Conservation (phyloP, 2,329 filamentous ascomycete species). For the Calonectria henricotiae region DNA sequence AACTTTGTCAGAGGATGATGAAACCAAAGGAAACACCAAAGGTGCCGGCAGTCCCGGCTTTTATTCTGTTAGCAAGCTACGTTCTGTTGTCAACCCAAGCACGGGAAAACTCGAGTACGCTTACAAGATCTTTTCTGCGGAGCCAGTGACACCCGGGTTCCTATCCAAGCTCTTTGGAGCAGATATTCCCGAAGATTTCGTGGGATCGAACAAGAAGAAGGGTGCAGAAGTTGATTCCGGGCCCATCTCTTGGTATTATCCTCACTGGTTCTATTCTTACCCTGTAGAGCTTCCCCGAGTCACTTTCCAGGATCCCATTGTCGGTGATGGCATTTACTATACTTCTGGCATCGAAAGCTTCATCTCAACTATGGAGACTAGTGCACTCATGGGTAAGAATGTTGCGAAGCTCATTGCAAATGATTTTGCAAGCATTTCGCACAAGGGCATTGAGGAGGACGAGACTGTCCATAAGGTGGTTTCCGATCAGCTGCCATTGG, state of each 20-base stretch:
- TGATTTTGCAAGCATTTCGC: slow-evolving; percentile 61
- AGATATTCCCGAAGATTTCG: slow-evolving; percentile 63
- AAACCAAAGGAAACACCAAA: slow-evolving; percentile 65
- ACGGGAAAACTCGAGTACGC: slow-evolving; percentile 70
- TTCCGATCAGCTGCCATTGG: background rate
- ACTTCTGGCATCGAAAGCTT: slow-evolving; percentile 90
- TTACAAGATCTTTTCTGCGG: slow-evolving; percentile 78
- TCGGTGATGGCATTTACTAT: slow-evolving; percentile 80
- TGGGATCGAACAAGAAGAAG: slow-evolving; percentile 52
- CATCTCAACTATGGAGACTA: slow-evolving; percentile 98
- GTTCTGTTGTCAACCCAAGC: slow-evolving; percentile 74
- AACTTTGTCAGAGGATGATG: slow-evolving; percentile 78
- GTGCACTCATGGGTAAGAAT: slow-evolving; percentile 90
- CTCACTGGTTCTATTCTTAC: slow-evolving; percentile 87
- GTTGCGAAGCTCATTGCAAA: slow-evolving; percentile 81
- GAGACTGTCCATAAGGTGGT: slow-evolving; percentile 32
- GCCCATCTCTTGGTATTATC: slow-evolving; percentile 82
- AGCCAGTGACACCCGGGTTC: slow-evolving; percentile 68
- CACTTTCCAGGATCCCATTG: slow-evolving; percentile 86
- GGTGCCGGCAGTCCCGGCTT: slow-evolving; percentile 84
- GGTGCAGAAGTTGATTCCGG: slow-evolving; percentile 57
- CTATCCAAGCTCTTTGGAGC: slow-evolving; percentile 69
- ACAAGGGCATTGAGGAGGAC: slow-evolving; percentile 31
- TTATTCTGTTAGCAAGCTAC: slow-evolving; percentile 87
- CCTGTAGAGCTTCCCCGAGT: slow-evolving; percentile 88